Percentiles rank a stretch among this genome's conserved stretches.
These are phyloP conservation scores for Ceriops zippeliana DNA, from an alignment of 345 rosid genomes.

Conservation along the genomic window DNA sequence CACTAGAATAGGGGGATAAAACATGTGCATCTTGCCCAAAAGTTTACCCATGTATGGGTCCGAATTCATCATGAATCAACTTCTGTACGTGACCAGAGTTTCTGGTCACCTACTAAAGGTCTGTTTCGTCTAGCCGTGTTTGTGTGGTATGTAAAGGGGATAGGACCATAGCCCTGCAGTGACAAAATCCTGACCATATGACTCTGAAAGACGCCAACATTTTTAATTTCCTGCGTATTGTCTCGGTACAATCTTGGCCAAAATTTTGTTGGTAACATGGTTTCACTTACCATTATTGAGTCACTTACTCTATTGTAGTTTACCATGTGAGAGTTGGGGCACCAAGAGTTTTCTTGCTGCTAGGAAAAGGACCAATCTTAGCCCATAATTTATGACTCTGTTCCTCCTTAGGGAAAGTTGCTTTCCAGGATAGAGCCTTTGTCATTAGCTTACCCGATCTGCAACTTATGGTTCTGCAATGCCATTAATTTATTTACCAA, in stretches of 20 bases:
- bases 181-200: neutral
- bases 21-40: constrained; percentile 2
- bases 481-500: neutral
- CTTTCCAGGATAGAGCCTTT: neutral
- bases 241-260: constrained; percentile 1
- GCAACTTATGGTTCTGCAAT: neutral
- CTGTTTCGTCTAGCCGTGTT: neutral
- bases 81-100: neutral
- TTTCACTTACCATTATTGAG: neutral
- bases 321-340: neutral
- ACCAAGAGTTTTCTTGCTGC: neutral
- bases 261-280: neutral
- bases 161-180: neutral
- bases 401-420: neutral
- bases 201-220: neutral
- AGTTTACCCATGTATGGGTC: neutral
- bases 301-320: neutral
- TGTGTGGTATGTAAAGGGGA: neutral
- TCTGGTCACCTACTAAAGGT: neutral
- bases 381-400: neutral
- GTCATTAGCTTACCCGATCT: neutral
- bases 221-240: neutral
- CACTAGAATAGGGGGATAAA: constrained; percentile 8
- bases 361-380: neutral
- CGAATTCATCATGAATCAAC: neutral